Percentiles rank a stretch among this genome's conserved stretches.
phyloP scores from a whole-genome alignment of 1,284 basidiomycete species.

The Melanopsichium pennsylvanicum region DNA sequence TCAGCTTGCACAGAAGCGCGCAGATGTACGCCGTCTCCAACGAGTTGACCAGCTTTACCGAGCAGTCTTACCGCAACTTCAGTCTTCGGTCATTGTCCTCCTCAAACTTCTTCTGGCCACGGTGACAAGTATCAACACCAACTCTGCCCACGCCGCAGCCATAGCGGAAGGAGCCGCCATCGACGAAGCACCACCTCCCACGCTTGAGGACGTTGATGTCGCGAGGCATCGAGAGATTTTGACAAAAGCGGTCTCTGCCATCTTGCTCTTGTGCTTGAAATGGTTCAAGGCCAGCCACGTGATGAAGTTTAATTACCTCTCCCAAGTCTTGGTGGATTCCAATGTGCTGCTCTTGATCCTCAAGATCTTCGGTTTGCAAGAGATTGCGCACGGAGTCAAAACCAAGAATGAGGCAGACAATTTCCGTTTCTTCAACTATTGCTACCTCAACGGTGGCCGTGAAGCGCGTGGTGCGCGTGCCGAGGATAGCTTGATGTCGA shows the following conservation, averaged over 20 bases:
- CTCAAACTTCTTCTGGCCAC: conserved; percentile 64
- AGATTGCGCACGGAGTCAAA: conserved; percentile 81
- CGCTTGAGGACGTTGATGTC: conserved; percentile 93
- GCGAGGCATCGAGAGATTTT: conserved; percentile 96
- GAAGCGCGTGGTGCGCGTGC: conserved; percentile 57
- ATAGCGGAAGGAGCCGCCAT: conserved; percentile 56
- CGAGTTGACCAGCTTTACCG: conserved; percentile 61
- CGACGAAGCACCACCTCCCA: conserved; percentile 73
- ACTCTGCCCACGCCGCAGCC: conserved; percentile 58
- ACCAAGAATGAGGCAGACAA: conserved; percentile 85
- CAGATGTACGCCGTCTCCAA: conserved; percentile 56
- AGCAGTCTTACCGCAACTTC: conserved; percentile 55
- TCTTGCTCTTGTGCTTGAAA: conserved; percentile 85
- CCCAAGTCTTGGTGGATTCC: conserved; percentile 90
- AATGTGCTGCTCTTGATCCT: conserved; percentile 92
- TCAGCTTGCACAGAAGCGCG: conserved; percentile 51
- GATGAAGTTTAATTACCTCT: conserved; percentile 98
- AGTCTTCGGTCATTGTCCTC: conserved; percentile 63
- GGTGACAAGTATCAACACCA: conserved; percentile 61
- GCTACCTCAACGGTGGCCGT: conserved; percentile 72
- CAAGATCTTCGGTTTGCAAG: conserved; percentile 97
- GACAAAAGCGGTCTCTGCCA: conserved; percentile 94
- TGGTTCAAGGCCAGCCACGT: conserved; percentile 94
- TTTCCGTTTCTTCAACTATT: conserved; percentile 91
- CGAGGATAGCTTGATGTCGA: conserved; percentile 64